Base-by-base conservation (phyloP, 2,329 filamentous ascomycete species). In the Neonectria punicea region DNA sequence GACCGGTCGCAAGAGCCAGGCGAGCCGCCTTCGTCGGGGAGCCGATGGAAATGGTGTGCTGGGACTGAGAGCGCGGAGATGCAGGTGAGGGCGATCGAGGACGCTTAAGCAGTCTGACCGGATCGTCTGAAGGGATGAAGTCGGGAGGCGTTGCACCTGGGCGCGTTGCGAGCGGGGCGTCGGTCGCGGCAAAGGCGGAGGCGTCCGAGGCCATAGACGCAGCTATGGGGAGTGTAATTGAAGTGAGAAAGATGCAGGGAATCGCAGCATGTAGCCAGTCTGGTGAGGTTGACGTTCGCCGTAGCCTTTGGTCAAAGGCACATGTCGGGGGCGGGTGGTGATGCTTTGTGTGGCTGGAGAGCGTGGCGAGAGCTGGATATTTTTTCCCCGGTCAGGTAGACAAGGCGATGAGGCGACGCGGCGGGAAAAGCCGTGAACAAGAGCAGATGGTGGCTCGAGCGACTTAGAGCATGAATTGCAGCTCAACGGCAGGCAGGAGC, bases 1-100 rank as follows among this genome's bases (percentile, higher is more conserved):
- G 80, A 65, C 80, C 78, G 39, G 80, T 78, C 57, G 80, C 71
- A 70, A 83, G 70, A 51, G 81, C 83, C 22, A 87, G 78, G 30
- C 86, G 84, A 59, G 85, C 85, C 53, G 85, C 80, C 74, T 89
- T 88, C 56, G 83, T 80, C 5, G 86, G 86, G 28, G 86, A 87
- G 18, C 81, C 77, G 56, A 84, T 80, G 57, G 78, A 74, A 69
- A 78, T 71, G 58, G 78, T 73, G 34, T 76, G 74, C 28, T 74
- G 73, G 56, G 64, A 69, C 58, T 76, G 69, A 54, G 77, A 72
- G 56, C 76, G 74, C 43, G 80, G 77, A 60, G 80, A 80, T 28
- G 79, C 75, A 28, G 83, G 83, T 10, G 83, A 84, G 14, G 80
- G 77, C 71, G 85, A 84, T 65, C 83, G 84, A 66, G 80, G 80